Evolutionary conservation across 768 basidiomycete genomes (phyloP).

Genomic region (Suillus lakei): DNA sequence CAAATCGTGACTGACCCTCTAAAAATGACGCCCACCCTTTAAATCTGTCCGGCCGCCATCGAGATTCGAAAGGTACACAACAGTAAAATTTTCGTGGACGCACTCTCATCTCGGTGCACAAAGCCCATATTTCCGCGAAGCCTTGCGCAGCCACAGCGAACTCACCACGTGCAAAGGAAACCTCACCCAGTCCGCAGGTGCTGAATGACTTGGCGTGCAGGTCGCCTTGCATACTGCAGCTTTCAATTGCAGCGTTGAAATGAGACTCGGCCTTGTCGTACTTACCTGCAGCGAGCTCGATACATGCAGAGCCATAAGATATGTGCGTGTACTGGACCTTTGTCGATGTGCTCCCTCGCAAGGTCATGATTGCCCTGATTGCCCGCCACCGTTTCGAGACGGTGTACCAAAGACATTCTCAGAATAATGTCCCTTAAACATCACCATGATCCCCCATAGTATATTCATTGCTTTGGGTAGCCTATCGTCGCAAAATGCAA

Average conservation of each 20-base stretch:
- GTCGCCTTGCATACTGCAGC: neutral
- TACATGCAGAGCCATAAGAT: slow-evolving; percentile 1
- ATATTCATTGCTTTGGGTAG: too few relatives aligned
- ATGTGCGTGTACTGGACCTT: too few relatives aligned
- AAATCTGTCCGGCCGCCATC: neutral
- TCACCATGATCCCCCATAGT: too few relatives aligned
- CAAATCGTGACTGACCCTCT: neutral
- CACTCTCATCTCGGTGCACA: neutral
- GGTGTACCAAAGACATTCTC: too few relatives aligned
- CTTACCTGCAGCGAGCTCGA: neutral
- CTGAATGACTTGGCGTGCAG: neutral
- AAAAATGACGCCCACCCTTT: neutral
- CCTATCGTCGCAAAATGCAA: too few relatives aligned
- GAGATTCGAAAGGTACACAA: too few relatives aligned
- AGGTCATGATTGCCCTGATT: too few relatives aligned
- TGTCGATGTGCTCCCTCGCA: too few relatives aligned
- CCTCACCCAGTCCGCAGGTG: neutral
- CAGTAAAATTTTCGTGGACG: neutral
- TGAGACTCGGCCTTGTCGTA: neutral
- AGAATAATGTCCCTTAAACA: too few relatives aligned
- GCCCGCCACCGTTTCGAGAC: too few relatives aligned
- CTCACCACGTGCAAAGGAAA: neutral
- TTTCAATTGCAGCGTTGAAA: neutral
- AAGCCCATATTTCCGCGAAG: neutral
- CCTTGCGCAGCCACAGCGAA: neutral